Base-by-base conservation (phyloP, 768 basidiomycete genomes). In the Termitomyces bulborhizus region DNA sequence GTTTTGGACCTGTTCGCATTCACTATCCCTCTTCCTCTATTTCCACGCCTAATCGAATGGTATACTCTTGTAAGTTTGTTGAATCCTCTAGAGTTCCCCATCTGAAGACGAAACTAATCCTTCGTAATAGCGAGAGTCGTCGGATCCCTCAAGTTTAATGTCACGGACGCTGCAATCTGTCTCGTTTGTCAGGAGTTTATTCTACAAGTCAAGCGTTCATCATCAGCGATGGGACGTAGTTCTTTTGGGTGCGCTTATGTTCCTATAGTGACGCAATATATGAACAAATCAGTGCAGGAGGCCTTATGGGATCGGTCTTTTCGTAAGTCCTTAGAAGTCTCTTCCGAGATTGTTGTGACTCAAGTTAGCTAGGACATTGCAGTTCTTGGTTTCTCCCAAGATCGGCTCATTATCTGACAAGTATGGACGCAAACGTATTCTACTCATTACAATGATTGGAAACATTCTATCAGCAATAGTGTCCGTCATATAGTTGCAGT, bases 41-140 rank as follows among this genome's bases (percentile, higher is more conserved):
- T 98, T 70, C 96, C 96, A n/a, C 84, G 95, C n/a, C 76, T 98
- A 48, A 94, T 97, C 42, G 87, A 95, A 72, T 93, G 89, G 89
- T 95, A 93, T 66, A 86, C 85, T 1, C 69, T 83, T 66, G 90
- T 88, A 60, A 63, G 81, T 18, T 44, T 31, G 18, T 12, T 31
- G 37, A 53, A 13, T 29, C n/a, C 44, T 54, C 42, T 40, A 15
- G 32, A 44, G 27, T n/a, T 21, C 43, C 46, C 7, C 32, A 46
- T 45, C 50, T 60, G 29, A 49, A 45, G 18, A 37, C 31, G 40
- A 39, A 40, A n/a, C n/a, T 44, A 46, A 50, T 57, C 59, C 4
- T 21, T 24, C 32, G 48, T 32, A 49, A 27, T 41, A 93, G 82
- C 80, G 86, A 60, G 93, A 97, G 72, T 74, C 80, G 31, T 79